phyloP scores from a whole-genome alignment of 139 green algal genomes.

The Eudorina sp. region DNA sequence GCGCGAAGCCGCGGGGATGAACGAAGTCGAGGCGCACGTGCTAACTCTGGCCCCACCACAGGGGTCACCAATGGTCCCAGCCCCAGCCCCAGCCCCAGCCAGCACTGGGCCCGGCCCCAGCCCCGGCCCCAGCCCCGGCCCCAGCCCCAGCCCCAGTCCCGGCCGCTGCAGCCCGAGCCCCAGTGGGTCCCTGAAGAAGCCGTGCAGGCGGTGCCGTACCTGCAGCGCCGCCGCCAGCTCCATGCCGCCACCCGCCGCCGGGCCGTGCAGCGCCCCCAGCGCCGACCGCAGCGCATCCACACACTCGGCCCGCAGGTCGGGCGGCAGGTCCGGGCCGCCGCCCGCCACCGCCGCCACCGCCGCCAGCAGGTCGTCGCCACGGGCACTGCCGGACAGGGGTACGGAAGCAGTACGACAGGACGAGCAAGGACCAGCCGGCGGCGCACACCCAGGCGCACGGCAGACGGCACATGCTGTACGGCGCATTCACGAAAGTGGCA shows the following conservation, averaged over 20 bases:
- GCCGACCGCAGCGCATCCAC: slow-evolving; percentile 31
- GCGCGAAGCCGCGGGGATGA: not conserved
- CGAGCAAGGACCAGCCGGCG: no score
- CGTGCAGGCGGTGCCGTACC: not conserved
- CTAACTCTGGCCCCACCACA: not conserved
- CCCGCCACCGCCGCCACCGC: not conserved
- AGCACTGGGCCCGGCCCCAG: no score
- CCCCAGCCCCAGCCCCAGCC: no score
- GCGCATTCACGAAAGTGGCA: no score
- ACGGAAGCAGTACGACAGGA: not conserved
- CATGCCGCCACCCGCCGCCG: slow-evolving; percentile 29
- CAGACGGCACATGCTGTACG: no score
- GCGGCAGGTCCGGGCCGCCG: not conserved
- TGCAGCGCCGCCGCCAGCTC: slow-evolving; percentile 30
- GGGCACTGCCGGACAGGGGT: not conserved
- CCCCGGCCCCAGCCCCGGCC: no score
- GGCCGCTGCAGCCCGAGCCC: not conserved
- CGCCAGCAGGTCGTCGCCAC: slow-evolving; percentile 6
- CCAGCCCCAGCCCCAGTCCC: not conserved
- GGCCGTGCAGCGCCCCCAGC: slow-evolving; percentile 26
- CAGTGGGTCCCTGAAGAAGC: not conserved
- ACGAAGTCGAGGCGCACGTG: not conserved
- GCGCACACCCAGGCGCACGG: no score
- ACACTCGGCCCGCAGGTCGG: slow-evolving; percentile 11
- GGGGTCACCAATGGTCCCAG: no score